Percentiles rank a stretch among this genome's conserved stretches.
Conservation (phyloP, 2,329 filamentous ascomycete genomes). For the Periconia sp. region DNA sequence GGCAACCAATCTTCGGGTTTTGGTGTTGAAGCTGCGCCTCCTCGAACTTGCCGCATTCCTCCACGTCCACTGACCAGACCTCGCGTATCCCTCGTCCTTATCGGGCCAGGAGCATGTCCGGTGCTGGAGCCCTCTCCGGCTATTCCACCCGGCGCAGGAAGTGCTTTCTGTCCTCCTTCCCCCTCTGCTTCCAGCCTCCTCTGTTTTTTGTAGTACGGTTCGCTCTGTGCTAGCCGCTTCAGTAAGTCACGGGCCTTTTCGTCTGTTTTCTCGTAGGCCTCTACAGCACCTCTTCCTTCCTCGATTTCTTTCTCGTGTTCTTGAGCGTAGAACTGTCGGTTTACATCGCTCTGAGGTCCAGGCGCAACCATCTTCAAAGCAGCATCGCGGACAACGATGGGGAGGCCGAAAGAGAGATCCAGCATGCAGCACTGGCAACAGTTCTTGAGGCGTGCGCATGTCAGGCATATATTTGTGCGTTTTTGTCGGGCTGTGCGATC, state of each 20-base stretch:
- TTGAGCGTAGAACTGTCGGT: conserved; percentile 96
- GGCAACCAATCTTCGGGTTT: conserved; percentile 83
- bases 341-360: conserved; percentile 87
- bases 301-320: conserved; percentile 96
- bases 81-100: conserved; percentile 69
- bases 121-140: conserved; percentile 30
- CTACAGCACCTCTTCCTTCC: conserved; percentile 76
- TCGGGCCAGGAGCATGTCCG: conserved; percentile 64
- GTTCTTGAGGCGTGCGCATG: conserved; percentile 95
- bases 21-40: conserved; percentile 70
- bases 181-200: conserved; percentile 66
- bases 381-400: conserved; percentile 92
- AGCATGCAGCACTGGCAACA: conserved; percentile 99
- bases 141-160: conserved; percentile 40
- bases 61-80: conserved; percentile 37
- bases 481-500: conserved; percentile 91
- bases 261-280: conserved; percentile 95
- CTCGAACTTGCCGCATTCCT: conserved; percentile 43
- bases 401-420: conserved; percentile 91
- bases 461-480: conserved; percentile 92
- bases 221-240: conserved; percentile 81
- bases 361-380: conserved; percentile 97
- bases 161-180: conserved; percentile 46
- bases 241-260: conserved; percentile 92
- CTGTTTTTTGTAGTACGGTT: conserved; percentile 93